These are phyloP conservation scores for Epicoccum nigrum DNA, from an alignment of 2,329 filamentous ascomycete genomes.

Conservation along the genomic window DNA sequence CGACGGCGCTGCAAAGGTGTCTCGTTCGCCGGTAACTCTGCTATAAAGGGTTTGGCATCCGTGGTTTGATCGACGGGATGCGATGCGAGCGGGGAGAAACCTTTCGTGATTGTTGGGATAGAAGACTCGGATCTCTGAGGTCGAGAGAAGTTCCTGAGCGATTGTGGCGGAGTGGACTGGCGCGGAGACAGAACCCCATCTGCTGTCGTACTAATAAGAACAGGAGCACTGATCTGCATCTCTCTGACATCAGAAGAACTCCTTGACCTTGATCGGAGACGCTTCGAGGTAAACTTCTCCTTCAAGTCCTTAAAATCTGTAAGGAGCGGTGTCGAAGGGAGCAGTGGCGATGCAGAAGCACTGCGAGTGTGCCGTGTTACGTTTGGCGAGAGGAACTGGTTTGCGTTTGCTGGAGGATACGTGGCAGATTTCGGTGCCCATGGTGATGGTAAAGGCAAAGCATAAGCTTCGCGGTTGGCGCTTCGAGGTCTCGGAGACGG, in stretches of 20 bases:
- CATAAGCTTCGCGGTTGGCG: slow-evolving; percentile 24
- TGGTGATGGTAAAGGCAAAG: slow-evolving; percentile 26
- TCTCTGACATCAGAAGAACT: slow-evolving; percentile 32
- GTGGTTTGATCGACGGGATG: slow-evolving; percentile 36
- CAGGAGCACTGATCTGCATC: slow-evolving; percentile 41
- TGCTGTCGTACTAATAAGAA: slow-evolving; percentile 41
- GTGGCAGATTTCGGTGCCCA: slow-evolving; percentile 39
- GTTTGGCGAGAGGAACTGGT: slow-evolving; percentile 31
- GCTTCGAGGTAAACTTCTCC: slow-evolving; percentile 38
- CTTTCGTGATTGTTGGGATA: slow-evolving; percentile 24
- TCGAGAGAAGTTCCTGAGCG: slow-evolving; percentile 20
- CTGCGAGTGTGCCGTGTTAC: slow-evolving; percentile 37
- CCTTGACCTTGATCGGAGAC: slow-evolving; percentile 31
- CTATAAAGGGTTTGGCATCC: slow-evolving; percentile 23
- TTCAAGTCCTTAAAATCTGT: slow-evolving; percentile 41
- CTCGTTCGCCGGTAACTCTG: slow-evolving; percentile 17
- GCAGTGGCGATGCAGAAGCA: slow-evolving; percentile 38
- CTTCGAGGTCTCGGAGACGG: slow-evolving; percentile 28
- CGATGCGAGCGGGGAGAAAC: slow-evolving; percentile 42
- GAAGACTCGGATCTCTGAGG: slow-evolving; percentile 11
- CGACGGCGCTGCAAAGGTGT: slow-evolving; percentile 22
- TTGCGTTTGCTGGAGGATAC: slow-evolving; percentile 28
- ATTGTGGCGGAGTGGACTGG: slow-evolving; percentile 22
- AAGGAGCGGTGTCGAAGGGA: slow-evolving; percentile 36
- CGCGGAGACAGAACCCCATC: slow-evolving; percentile 45